phyloP scores from a whole-genome alignment of 1,284 basidiomycete genomes.

The Malassezia caprae region DNA sequence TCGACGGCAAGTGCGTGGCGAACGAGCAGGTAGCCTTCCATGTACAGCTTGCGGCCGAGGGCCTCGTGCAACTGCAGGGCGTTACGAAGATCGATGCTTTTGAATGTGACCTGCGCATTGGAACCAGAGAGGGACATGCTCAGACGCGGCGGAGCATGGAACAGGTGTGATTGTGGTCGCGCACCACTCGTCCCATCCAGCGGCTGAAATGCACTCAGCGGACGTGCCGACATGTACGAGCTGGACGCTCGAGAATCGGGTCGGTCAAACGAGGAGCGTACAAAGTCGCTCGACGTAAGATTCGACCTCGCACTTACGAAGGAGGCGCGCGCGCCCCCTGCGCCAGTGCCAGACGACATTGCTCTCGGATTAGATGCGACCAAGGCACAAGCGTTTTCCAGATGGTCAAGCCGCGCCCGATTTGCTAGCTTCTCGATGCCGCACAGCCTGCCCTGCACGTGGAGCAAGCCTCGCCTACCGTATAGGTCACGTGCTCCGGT shows the following conservation, averaged over 20 bases:
- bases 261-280: slow-evolving; percentile 11
- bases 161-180: slow-evolving; percentile 8
- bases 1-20: slow-evolving; percentile 39
- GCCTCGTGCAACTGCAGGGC: slow-evolving; percentile 43
- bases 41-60: slow-evolving; percentile 42
- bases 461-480: neutral
- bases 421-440: neutral
- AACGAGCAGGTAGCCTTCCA: slow-evolving; percentile 45
- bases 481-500: neutral
- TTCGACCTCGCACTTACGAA: neutral
- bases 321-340: neutral
- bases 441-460: slow-evolving; percentile 4
- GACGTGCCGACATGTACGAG: slow-evolving; percentile 23
- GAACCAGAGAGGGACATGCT: slow-evolving; percentile 15
- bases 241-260: slow-evolving; percentile 11
- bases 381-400: neutral
- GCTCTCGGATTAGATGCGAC: neutral
- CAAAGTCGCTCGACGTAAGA: neutral
- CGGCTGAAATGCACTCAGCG: slow-evolving; percentile 42
- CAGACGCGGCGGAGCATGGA: slow-evolving; percentile 16
- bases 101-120: slow-evolving; percentile 39
- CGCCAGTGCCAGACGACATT: neutral
- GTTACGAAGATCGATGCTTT: slow-evolving; percentile 38
- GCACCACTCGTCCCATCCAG: slow-evolving; percentile 24
- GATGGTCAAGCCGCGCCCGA: neutral